phyloP scores from a whole-genome alignment of 1,284 basidiomycete genomes.

The Irpex sp. region DNA sequence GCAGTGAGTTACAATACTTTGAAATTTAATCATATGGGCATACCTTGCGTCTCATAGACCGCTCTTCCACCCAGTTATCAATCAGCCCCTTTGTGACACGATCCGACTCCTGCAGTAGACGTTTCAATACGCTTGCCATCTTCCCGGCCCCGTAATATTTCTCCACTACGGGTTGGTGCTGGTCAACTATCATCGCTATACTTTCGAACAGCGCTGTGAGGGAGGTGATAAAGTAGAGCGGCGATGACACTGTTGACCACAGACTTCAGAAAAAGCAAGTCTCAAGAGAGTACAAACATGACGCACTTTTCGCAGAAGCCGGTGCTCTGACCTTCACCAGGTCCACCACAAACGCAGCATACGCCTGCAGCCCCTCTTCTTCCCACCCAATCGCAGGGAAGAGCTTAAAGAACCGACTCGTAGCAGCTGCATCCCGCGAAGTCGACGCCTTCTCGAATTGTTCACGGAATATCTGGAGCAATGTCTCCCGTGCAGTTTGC shows the following conservation, averaged over 20 bases:
- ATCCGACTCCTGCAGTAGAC: constrained; percentile 85
- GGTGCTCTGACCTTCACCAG: constrained; percentile 80
- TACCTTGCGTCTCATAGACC: constrained; percentile 72
- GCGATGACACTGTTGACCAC: constrained; percentile 67
- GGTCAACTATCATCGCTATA: constrained; percentile 93
- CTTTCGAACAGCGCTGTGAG: constrained; percentile 92
- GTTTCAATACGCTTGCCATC: constrained; percentile 79
- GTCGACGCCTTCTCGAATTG: constrained; percentile 81
- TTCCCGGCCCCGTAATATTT: constrained; percentile 92
- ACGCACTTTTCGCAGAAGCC: constrained; percentile 75
- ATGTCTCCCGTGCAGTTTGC: constrained; percentile 66
- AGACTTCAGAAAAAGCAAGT: not conserved
- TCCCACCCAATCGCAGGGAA: constrained; percentile 94
- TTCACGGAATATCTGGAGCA: constrained; percentile 76
- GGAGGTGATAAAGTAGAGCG: constrained; percentile 83
- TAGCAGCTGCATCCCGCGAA: constrained; percentile 79
- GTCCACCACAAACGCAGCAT: constrained; percentile 90
- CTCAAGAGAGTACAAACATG: constrained; percentile 8
- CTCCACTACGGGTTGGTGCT: constrained; percentile 96
- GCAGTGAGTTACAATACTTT: not conserved
- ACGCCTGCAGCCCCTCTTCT: constrained; percentile 90
- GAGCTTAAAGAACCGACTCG: constrained; percentile 93
- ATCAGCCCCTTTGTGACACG: constrained; percentile 75
- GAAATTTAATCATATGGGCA: not conserved
- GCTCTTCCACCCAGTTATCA: constrained; percentile 88